These are phyloP conservation scores for Phytophthora lateralis DNA, from an alignment of 352 stramenopile species.

Conservation along the genomic window DNA sequence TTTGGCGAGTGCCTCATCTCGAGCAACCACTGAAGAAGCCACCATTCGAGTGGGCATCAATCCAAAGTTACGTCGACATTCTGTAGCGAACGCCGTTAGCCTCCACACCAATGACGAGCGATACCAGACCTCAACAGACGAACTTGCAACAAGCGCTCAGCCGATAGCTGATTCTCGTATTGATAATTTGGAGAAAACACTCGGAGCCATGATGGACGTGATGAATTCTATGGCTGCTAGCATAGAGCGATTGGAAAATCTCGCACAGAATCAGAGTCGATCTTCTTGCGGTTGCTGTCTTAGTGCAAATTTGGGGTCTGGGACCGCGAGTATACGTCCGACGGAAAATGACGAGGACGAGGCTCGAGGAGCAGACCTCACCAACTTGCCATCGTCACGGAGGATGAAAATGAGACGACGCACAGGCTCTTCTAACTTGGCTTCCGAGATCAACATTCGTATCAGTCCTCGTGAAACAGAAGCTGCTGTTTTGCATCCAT, in stretches of 20 bases:
- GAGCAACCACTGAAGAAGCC: not conserved
- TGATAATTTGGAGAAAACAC: not conserved
- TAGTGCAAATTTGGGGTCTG: not conserved
- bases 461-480: not conserved
- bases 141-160: not conserved
- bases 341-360: not conserved
- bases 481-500: not conserved
- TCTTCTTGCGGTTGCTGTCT: not conserved
- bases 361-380: not conserved
- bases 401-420: not conserved
- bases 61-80: not conserved
- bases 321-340: not conserved
- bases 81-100: not conserved
- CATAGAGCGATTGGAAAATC: conserved; percentile 3
- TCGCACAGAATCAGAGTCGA: not conserved
- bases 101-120: not conserved
- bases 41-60: not conserved
- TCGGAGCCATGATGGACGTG: not conserved
- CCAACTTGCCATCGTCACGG: not conserved
- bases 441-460: not conserved
- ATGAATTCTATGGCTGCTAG: not conserved
- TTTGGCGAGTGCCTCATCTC: not conserved
- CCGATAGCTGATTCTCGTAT: not conserved
- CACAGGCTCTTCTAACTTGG: too few species aligned
- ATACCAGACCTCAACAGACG: not conserved